Evolutionary conservation across 2,329 filamentous ascomycete genomes (phyloP).

Genomic region (Didymellaceae sp.): DNA sequence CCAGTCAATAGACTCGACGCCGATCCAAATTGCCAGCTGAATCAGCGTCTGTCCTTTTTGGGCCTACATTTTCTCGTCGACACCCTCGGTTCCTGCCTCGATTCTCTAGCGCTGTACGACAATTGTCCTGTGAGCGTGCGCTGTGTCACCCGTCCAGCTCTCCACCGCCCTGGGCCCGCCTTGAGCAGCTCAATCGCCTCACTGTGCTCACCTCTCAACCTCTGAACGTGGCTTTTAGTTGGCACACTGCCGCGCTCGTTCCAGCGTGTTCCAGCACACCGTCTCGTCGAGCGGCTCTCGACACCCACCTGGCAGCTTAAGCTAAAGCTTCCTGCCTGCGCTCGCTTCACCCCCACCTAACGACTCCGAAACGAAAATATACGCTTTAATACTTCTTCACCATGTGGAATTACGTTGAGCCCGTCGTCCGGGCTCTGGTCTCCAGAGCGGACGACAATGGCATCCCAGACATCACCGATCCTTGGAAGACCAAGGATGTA

Average conservation of each 20-base stretch:
- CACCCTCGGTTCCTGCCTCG: constrained; percentile 23
- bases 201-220: constrained; percentile 23
- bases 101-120: constrained; percentile 44
- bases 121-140: constrained; percentile 31
- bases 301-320: constrained; percentile 12
- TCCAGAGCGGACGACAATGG: constrained; percentile 39
- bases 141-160: constrained; percentile 35
- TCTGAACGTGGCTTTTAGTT: constrained; percentile 19
- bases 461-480: constrained; percentile 43
- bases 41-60: constrained; percentile 22
- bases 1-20: constrained; percentile 18
- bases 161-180: constrained; percentile 30
- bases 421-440: constrained; percentile 31
- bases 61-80: constrained; percentile 19
- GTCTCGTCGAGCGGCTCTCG: constrained; percentile 12
- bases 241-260: constrained; percentile 11
- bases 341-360: constrained; percentile 23
- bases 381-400: constrained; percentile 25
- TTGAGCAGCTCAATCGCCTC: constrained; percentile 19
- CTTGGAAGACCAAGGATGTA: constrained; percentile 51
- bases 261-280: constrained; percentile 13
- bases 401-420: constrained; percentile 36
- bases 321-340: constrained; percentile 14
- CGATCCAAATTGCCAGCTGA: constrained; percentile 13
- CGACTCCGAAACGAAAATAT: constrained; percentile 24